Percentiles rank a stretch among this genome's conserved stretches.
Evolutionary conservation across 257 asterid species (phyloP).

Genomic region (Leptodermis oblonga): DNA sequence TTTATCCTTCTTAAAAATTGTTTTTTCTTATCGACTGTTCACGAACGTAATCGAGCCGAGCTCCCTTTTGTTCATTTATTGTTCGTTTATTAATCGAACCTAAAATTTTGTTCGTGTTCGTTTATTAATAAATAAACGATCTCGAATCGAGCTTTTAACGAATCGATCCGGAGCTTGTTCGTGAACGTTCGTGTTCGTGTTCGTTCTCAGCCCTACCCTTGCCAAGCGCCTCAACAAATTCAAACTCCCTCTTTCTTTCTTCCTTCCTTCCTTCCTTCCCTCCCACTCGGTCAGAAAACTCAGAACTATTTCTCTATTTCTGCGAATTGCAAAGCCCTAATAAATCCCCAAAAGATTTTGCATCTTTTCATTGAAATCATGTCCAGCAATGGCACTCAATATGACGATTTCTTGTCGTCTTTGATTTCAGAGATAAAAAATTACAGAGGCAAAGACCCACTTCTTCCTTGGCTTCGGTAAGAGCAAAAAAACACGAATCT

Average conservation of each 20-base stretch:
- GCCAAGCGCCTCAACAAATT: constrained; percentile 32
- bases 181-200: too few species aligned
- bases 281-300: constrained; percentile 3
- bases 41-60: too few species aligned
- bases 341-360: not conserved
- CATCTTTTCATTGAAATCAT: constrained; percentile 18
- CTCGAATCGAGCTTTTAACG: too few species aligned
- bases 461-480: constrained; percentile 95
- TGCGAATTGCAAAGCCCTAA: constrained; percentile 4
- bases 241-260: too few species aligned
- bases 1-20: too few species aligned
- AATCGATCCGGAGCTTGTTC: too few species aligned
- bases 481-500: not conserved
- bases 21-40: too few species aligned
- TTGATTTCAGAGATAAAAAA: constrained; percentile 72
- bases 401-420: constrained; percentile 58
- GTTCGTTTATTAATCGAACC: too few species aligned
- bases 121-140: too few species aligned
- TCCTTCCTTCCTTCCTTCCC: too few species aligned
- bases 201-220: not conserved
- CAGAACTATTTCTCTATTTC: not conserved
- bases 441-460: constrained; percentile 71
- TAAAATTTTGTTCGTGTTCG: too few species aligned
- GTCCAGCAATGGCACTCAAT: constrained; percentile 39
- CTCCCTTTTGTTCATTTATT: too few species aligned